A percentile compares a stretch with the other conserved stretches of the same genome.
phyloP scores from a whole-genome alignment of 805 yeast species.

The Candida sakaeoensis region DNA sequence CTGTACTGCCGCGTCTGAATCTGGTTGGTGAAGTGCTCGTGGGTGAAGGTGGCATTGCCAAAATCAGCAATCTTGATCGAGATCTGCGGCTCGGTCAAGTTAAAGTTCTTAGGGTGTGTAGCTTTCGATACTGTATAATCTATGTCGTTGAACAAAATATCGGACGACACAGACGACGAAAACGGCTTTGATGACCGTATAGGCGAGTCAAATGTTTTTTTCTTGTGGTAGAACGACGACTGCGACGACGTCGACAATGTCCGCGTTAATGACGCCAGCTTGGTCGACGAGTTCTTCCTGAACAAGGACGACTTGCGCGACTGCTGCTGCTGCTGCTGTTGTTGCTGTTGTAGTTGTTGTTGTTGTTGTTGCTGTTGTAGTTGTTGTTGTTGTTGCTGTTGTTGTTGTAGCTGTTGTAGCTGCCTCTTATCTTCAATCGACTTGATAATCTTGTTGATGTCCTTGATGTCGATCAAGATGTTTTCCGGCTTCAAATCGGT shows the following conservation, averaged over 20 bases:
- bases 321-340: background rate
- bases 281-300: constrained; percentile 3
- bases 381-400: too few species aligned
- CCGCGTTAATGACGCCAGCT: constrained; percentile 6
- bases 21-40: constrained; percentile 79
- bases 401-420: background rate
- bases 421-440: constrained; percentile 30
- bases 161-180: constrained; percentile 38
- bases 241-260: constrained; percentile 12
- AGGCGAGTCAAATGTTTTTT: constrained; percentile 21
- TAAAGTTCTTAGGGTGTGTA: background rate
- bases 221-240: constrained; percentile 11
- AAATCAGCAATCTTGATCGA: constrained; percentile 82
- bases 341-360: background rate
- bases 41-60: constrained; percentile 85
- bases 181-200: constrained; percentile 47
- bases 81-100: constrained; percentile 11
- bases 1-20: constrained; percentile 92
- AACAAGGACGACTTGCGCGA: constrained; percentile 1
- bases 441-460: constrained; percentile 49
- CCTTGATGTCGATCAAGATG: constrained; percentile 33
- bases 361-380: background rate
- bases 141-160: constrained; percentile 12
- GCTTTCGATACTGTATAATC: constrained; percentile 7
- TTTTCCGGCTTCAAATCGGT: constrained; percentile 45